Evolutionary conservation across 164 flowering plant genomes (phyloP), one percentile per base, ranked within the genome.

Genomic region (Vitis vinifera): DNA sequence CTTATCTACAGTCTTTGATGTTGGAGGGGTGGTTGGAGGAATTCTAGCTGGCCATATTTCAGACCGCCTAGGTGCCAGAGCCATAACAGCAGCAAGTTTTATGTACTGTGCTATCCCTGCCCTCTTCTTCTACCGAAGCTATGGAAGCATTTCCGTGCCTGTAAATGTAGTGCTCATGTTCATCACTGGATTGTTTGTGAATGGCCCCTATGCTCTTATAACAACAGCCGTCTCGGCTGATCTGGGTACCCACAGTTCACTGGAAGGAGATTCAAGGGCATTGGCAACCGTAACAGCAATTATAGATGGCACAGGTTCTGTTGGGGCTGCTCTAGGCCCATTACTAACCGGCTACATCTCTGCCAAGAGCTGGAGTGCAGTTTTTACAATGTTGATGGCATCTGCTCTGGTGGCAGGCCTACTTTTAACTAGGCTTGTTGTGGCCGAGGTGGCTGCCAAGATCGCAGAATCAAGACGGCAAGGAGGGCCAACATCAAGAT

Each of bases 181-280:
- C 78, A 61, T 89, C 62, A 73, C 92, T 0, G 97, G 97, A 15
- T 68, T 87, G 82, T 83, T 91, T 62, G 92, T 91, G 2, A 91
- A 91, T 44, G 97, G 91, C 0, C 97, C 97, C 2, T 89, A 91
- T 70, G 92, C 97, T 23, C 94, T 91, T 13, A 91, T 91, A 69
- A 91, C 97, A 17, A 91, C 97, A 0, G 94, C 97, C 0, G 97
- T 91, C 10, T 89, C 97, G 1, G 92, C 97, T 5, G 97, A 91
- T 58, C 65, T 91, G 67, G 97, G 97, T 12, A 89, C 94, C 2
- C 92, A 89, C 75, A 82, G 85, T 53, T 88, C 92, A 3, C 70
- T 91, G 69, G 77, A 80, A 53, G 97, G 92, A 52, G 87, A 87
- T 66, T 83, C 91, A 9, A 69, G 90, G 13, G 97, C 97, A 27